Evolutionary conservation across 768 basidiomycete species (phyloP).

Genomic region (Mycena crocata): DNA sequence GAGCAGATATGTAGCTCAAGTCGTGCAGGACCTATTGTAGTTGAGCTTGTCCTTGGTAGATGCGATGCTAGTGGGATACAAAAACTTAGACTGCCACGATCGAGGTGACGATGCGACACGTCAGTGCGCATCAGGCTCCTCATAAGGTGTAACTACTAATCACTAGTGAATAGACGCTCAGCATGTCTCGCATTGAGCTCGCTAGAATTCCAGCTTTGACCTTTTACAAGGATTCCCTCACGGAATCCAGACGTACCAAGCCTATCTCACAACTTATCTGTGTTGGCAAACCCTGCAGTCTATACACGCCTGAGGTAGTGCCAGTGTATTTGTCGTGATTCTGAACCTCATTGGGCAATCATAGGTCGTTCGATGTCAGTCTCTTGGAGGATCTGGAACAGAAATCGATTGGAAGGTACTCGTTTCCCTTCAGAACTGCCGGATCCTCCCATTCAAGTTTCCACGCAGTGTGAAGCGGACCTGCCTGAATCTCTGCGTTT

Average conservation of each 20-base stretch:
- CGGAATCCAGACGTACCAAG: constrained; percentile 70
- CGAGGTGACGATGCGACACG: constrained; percentile 8
- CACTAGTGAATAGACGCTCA: constrained; percentile 7
- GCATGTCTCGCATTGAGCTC: constrained; percentile 79
- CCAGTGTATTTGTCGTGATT: background rate
- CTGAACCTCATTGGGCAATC: background rate
- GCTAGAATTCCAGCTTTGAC: constrained; percentile 80
- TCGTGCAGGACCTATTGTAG: too few relatives aligned
- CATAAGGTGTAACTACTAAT: background rate
- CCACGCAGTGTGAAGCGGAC: constrained; percentile 85
- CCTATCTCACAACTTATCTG: constrained; percentile 87
- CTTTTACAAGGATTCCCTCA: constrained; percentile 78
- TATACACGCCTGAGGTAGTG: constrained; percentile 76
- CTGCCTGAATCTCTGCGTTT: constrained; percentile 85
- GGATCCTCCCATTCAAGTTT: background rate
- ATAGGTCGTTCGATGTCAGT: constrained; percentile 81
- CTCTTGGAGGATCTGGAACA: constrained; percentile 78
- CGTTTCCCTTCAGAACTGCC: constrained; percentile 54
- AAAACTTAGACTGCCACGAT: constrained; percentile 13
- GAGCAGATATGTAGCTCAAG: background rate
- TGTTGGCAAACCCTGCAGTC: constrained; percentile 78
- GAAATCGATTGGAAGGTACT: constrained; percentile 87
- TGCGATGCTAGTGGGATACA: too few relatives aligned
- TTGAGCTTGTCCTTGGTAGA: too few relatives aligned
- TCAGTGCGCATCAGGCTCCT: background rate